Evolutionary conservation across 164 flowering plant species (phyloP).

Genomic region (Tinospora cordifolia): DNA sequence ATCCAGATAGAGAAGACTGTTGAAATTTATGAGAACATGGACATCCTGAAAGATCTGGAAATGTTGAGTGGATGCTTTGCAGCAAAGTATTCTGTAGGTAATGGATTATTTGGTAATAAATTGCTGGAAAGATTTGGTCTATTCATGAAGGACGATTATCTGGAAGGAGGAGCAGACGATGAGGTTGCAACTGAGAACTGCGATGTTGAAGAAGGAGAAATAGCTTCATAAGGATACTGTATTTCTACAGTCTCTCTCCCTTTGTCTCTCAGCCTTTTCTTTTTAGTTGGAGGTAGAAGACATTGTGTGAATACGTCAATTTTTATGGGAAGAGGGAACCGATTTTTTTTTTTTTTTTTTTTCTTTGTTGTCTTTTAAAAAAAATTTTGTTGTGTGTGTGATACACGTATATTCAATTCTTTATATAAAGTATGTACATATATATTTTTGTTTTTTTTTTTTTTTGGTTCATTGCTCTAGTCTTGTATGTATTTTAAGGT

Average conservation of each 20-base stretch:
- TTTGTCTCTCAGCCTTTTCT: no score
- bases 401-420: no score
- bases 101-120: slow-evolving; percentile 5
- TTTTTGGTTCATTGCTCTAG: no score
- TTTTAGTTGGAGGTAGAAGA: no score
- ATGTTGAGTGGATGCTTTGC: slow-evolving; percentile 21
- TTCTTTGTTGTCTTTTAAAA: no score
- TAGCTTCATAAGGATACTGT: slow-evolving; percentile 14
- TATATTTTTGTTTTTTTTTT: no score
- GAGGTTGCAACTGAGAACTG: not conserved
- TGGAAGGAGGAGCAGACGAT: slow-evolving; percentile 34
- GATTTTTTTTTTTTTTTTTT: no score
- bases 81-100: slow-evolving; percentile 15
- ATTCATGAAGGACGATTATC: slow-evolving; percentile 26
- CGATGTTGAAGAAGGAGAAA: slow-evolving; percentile 55
- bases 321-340: no score
- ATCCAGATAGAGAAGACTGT: slow-evolving; percentile 64
- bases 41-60: slow-evolving; percentile 46
- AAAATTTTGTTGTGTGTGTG: no score
- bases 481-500: no score
- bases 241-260: not conserved
- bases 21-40: slow-evolving; percentile 40
- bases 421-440: no score
- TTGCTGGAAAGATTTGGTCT: slow-evolving; percentile 32
- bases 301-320: no score